Base-by-base conservation (phyloP, 106 monocot species). In the Allium fistulosum region DNA sequence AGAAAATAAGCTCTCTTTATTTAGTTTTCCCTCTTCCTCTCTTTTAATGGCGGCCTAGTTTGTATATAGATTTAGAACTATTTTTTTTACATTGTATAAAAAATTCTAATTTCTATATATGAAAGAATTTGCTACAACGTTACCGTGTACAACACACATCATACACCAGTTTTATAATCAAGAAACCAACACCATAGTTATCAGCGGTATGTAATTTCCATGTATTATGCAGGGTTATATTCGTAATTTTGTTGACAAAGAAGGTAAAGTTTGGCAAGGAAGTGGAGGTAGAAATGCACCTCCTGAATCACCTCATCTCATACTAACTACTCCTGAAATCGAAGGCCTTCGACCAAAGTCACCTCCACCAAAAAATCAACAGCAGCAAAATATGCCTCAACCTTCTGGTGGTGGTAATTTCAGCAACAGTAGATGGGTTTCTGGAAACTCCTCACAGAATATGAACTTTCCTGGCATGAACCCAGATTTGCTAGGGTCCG, bases 241-340 rank as follows among this genome's bases (percentile, higher is more conserved):
- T 55, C 78, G 70, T 57, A 86, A 81, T 63, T 97, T 97, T 45
- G 62, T 77, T 0, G 97, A 92, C 71, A 92, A 87, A 74, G 97
- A 97, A 53, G 97, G 92, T 7, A 97, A 97, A 51, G 92, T 97
- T 65, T 92, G 97, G 97, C 92, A 84, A 61, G 97, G 97, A 67
- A 89, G 92, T 11, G 89, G 92, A 6, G 97, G 96, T 4, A 75
- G 97, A 37, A 92, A 92, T 49, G 92, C 97, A 17, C 92, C 97
- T 13, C 84, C 89, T 10, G 97, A 97, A 59, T 86, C 97, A 72
- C 82, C 97, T 50, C 97, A 99, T 74, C 82, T 99, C 14, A 88
- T 99, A 22, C 26, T 82, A 52, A 97, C 97, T 10, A 97, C 97
- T 3, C 81, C 92, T 2, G 92, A 99, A 46, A 99, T 99, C 17